Evolutionary conservation across 1,284 basidiomycete species (phyloP).

Genomic region (Limonomyces culmigenus): DNA sequence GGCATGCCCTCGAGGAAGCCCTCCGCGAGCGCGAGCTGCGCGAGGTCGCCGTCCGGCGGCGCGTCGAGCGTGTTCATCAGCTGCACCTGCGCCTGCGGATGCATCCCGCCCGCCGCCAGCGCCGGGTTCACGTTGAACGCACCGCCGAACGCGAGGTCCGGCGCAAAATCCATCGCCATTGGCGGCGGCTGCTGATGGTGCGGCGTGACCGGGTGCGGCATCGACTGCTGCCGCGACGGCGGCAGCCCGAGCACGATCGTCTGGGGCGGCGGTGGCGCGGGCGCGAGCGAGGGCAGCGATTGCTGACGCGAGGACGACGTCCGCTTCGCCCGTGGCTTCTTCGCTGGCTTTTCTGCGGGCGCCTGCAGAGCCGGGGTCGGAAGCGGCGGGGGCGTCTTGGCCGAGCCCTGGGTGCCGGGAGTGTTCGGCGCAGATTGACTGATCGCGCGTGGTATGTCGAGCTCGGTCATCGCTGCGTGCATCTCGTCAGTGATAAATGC

Average conservation of each 20-base stretch:
- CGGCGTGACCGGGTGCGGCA: not conserved
- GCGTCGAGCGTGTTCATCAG: constrained; percentile 58
- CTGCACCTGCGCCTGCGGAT: constrained; percentile 35
- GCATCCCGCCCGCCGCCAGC: constrained; percentile 12
- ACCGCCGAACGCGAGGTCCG: constrained; percentile 19
- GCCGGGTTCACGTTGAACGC: constrained; percentile 49
- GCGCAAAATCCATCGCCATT: constrained; percentile 22
- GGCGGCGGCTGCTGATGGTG: constrained; percentile 4
- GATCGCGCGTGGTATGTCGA: too few species aligned
- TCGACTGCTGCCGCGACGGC: not conserved
- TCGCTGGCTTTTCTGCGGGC: too few species aligned
- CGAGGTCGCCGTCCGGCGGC: constrained; percentile 21
- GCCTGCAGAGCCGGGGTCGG: too few species aligned
- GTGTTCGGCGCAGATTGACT: too few species aligned
- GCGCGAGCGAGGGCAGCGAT: not conserved
- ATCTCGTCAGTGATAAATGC: too few species aligned
- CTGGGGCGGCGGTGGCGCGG: not conserved
- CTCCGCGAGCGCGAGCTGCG: constrained; percentile 52
- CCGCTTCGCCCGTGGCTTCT: too few species aligned
- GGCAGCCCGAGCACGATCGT: not conserved
- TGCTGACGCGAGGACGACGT: too few species aligned
- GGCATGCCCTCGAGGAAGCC: constrained; percentile 68
- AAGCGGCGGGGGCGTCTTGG: too few species aligned
- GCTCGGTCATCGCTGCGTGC: too few species aligned
- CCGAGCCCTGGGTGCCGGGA: too few species aligned